A percentile compares a stretch with the other conserved stretches of the same genome.
Conservation (phyloP, 495 filamentous ascomycete species). For the Corynascus novoguineensis region DNA sequence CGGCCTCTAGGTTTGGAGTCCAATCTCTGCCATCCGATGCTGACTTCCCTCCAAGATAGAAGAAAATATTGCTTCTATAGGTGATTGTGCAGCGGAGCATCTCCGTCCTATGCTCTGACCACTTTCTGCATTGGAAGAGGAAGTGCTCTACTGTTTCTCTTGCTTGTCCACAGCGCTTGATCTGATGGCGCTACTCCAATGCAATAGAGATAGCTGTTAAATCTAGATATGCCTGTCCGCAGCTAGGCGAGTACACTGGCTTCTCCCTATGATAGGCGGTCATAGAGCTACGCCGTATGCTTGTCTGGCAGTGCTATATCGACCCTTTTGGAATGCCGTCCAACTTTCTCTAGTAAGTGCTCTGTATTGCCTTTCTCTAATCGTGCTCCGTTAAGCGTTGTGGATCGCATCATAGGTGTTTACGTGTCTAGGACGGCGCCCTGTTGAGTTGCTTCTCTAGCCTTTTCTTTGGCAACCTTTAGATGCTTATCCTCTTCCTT, state of each 20-base stretch:
- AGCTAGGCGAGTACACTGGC: too few species aligned
- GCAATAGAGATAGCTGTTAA: neutral
- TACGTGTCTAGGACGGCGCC: neutral
- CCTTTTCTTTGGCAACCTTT: neutral
- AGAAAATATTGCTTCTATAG: neutral
- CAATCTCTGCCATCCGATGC: neutral
- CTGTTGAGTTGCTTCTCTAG: neutral
- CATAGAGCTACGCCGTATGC: too few species aligned
- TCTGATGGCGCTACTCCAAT: too few species aligned
- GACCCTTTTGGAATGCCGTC: too few species aligned
- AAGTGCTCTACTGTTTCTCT: too few species aligned
- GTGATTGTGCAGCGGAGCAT: neutral
- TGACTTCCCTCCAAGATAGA: neutral
- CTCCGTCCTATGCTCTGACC: too few species aligned
- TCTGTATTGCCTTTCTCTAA: too few species aligned
- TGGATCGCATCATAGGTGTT: neutral
- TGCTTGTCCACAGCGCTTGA: too few species aligned
- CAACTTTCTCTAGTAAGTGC: too few species aligned
- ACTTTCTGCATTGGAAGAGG: too few species aligned
- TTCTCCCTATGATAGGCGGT: too few species aligned
- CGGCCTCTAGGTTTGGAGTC: neutral
- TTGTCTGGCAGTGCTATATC: too few species aligned
- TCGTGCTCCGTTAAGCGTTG: neutral
- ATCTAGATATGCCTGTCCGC: neutral
- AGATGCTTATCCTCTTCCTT: neutral